Evolutionary conservation across 331 rosid species (phyloP).

Genomic region (Acacia pycnantha): DNA sequence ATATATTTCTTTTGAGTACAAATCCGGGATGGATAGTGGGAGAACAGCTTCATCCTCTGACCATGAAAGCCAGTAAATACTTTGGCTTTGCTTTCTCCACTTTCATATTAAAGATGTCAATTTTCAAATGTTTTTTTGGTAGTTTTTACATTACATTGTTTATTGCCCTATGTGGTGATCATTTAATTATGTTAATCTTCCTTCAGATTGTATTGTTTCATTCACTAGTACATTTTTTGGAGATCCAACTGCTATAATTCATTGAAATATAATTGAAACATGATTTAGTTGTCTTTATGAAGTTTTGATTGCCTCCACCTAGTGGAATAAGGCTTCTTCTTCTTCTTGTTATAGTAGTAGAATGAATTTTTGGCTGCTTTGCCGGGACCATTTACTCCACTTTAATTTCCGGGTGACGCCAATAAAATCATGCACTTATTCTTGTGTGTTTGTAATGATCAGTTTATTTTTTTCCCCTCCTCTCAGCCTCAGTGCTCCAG

Average conservation of each 20-base stretch:
- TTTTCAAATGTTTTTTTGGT: neutral
- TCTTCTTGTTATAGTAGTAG: neutral
- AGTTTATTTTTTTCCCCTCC: slow-evolving; percentile 2
- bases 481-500: slow-evolving; percentile 90
- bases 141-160: neutral
- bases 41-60: slow-evolving; percentile 96
- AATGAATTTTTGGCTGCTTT: slow-evolving; percentile 22
- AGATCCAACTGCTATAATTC: slow-evolving; percentile 29
- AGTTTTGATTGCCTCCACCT: neutral
- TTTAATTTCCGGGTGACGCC: neutral
- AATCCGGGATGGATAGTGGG: slow-evolving; percentile 99
- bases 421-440: neutral
- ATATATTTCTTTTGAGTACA: slow-evolving; percentile 91
- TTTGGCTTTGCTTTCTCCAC: slow-evolving; percentile 19
- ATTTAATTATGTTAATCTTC: slow-evolving; percentile 16
- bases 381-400: slow-evolving; percentile 7
- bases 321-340: neutral
- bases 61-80: slow-evolving; percentile 93
- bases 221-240: slow-evolving; percentile 24
- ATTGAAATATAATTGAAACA: neutral
- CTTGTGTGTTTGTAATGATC: slow-evolving; percentile 11
- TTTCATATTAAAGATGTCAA: slow-evolving; percentile 12
- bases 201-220: slow-evolving; percentile 24
- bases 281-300: slow-evolving; percentile 18
- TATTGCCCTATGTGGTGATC: slow-evolving; percentile 16